Evolutionary conservation across 2,329 filamentous ascomycete species (phyloP), one percentile per base, ranked within the genome.

Genomic region (Cladorrhinum sp.): DNA sequence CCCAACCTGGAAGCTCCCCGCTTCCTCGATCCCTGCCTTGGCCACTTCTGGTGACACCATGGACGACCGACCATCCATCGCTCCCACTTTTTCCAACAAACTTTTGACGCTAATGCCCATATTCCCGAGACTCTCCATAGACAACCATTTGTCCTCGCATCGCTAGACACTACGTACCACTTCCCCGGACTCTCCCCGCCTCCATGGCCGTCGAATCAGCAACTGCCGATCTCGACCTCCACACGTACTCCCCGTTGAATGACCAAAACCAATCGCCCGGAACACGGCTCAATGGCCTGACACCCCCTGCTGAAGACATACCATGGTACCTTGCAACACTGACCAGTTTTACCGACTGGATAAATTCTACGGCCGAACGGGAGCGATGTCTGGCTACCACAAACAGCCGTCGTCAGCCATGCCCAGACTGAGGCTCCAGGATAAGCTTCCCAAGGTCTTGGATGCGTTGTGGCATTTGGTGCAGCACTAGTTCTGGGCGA

Each of bases 391-490:
- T 3, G 12, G 12, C 32, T 36, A 13, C 16, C 8, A 18, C 36
- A 41, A 41, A 16, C 7, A 41, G 52, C 45, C 45, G 22, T 9
- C 22, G 45, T 49, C 45, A 49, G n/a, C 18, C 18, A 36, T 45
- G 52, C 52, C 52, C 52, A 55, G 52, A 16, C 38, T 56, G 53
- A 56, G 53, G 53, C 53, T 56, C 53, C 24, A 22, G 2, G 38
- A 56, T n/a, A 56, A 56, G 53, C 53, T 56, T 56, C 53, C 53
- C 53, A 56, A 56, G 53, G 36, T 49, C 49, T 50, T 25, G 45
- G 45, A 18, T 20, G 22, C 22, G 20, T 56, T 49, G 53, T 27
- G 22, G 53, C 53, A 22, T 41, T 23, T 8, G n/a, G 22, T 25
- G 5, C 49, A 22, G 32, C 32, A 36, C 25, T n/a, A 29, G 5